Conservation (phyloP, 2,329 filamentous ascomycete species). For the Acrodontium crateriforme region DNA sequence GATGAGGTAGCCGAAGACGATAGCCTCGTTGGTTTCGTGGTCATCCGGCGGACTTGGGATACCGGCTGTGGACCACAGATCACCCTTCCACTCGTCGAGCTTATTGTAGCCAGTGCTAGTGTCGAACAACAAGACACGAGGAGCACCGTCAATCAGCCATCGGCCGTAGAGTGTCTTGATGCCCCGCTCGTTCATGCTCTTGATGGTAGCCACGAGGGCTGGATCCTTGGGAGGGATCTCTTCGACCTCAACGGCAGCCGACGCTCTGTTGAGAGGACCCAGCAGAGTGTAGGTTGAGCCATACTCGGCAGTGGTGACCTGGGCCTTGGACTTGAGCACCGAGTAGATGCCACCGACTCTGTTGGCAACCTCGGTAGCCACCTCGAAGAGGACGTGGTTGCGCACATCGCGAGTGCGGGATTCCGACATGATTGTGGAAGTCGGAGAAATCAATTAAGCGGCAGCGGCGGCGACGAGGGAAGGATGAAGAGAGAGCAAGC, state of each 20-base stretch:
- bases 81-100: constrained; percentile 91
- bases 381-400: constrained; percentile 91
- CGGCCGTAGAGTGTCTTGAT: constrained; percentile 83
- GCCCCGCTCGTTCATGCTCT: constrained; percentile 84
- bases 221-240: constrained; percentile 72
- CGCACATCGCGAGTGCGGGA: constrained; percentile 54
- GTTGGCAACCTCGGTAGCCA: constrained; percentile 95
- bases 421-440: constrained; percentile 18
- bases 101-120: constrained; percentile 85
- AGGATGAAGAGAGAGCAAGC: too few relatives aligned
- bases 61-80: constrained; percentile 82
- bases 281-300: constrained; percentile 92
- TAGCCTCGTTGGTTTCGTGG: constrained; percentile 91
- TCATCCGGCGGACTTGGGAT: constrained; percentile 90
- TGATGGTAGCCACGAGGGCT: constrained; percentile 67
- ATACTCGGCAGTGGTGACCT: constrained; percentile 96
- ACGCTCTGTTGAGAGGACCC: constrained; percentile 81
- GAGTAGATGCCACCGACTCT: constrained; percentile 98
- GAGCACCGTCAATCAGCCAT: constrained; percentile 95
- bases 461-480: not conserved
- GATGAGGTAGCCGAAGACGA: constrained; percentile 93
- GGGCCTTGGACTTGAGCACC: constrained; percentile 96
- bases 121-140: constrained; percentile 84
- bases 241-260: constrained; percentile 95
- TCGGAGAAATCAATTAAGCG: not conserved